A percentile compares a stretch with the other conserved stretches of the same genome.
phyloP scores from a whole-genome alignment of 305 asterid species.

The Petunia hybrid region DNA sequence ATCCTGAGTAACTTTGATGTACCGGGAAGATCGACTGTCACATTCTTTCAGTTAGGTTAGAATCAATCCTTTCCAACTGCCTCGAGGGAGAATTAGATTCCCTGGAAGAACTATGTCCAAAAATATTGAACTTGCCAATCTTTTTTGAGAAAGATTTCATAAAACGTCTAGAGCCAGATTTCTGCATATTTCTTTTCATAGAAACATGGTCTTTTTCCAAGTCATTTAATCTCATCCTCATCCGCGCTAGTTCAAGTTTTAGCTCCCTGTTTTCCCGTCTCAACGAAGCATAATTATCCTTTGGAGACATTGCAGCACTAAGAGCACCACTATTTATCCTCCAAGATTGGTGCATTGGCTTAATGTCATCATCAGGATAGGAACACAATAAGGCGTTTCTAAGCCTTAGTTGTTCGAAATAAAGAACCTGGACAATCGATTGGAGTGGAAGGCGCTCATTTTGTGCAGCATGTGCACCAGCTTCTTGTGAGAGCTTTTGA shows the following conservation, averaged over 20 bases:
- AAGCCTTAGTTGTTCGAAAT: constrained; percentile 86
- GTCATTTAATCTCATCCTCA: constrained; percentile 89
- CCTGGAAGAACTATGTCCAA: constrained; percentile 60
- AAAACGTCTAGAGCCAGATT: constrained; percentile 61
- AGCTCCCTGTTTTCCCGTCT: constrained; percentile 88
- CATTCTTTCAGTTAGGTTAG: constrained; percentile 67
- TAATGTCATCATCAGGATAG: constrained; percentile 75
- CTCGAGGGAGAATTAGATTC: constrained; percentile 74
- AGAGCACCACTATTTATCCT: constrained; percentile 81
- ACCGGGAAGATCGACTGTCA: constrained; percentile 34
- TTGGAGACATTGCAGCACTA: constrained; percentile 88
- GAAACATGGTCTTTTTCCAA: constrained; percentile 87
- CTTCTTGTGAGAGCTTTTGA: constrained; percentile 86
- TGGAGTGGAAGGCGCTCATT: constrained; percentile 96
- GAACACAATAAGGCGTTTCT: constrained; percentile 72
- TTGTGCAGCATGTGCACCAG: constrained; percentile 95
- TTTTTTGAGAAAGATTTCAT: constrained; percentile 67
- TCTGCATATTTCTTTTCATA: constrained; percentile 83
- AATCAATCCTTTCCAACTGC: constrained; percentile 76
- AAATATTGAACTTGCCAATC: constrained; percentile 67
- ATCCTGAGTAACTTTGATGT: constrained; percentile 12
- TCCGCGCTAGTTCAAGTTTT: constrained; percentile 84
- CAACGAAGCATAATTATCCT: constrained; percentile 85
- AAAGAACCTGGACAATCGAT: constrained; percentile 92
- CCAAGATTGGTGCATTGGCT: constrained; percentile 86